Evolutionary conservation across 177 flowering plant genomes (phyloP), one percentile per base, ranked within the genome.

Genomic region (Tripterygium wilfordii): DNA sequence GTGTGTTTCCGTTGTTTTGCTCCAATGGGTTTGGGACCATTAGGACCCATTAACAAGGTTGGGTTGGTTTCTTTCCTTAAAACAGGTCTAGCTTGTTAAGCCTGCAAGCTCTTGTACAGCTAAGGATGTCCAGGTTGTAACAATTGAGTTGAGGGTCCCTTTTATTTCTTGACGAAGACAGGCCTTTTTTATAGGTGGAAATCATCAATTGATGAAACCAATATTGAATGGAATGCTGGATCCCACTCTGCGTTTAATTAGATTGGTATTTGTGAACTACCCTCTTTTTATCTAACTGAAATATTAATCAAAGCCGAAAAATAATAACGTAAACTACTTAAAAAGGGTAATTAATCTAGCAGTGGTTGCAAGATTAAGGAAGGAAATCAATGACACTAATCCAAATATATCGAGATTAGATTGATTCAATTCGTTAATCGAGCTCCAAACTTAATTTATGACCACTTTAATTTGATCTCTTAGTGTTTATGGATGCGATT

Each of bases 1-100:
- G n/a, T n/a, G n/a, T 42, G 10, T n/a, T 42, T 25, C 17, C 17
- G 45, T 23, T 42, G 45, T 16, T 47, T 16, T 14, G 58, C 33
- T 61, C 54, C 60, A 30, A 18, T 21, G 17, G 26, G 46, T 13
- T 28, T n/a, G 60, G 65, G 60, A 61, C 65, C 60, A 61, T 54
- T 44, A 25, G 27, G 16, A 15, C 45, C 46, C 18, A 23, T 26
- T 1, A 30, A 32, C 29, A 39, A 17, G 24, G 10, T 7, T 19
- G 17, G 40, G 2, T 42, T 28, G 54, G 60, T 37, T 61, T 42
- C 58, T 26, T 47, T 38, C 54, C 25, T n/a, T 35, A 8, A 36
- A 7, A 23, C 23, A 20, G 36, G 38, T 18, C 26, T 48, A 54
- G 32, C 54, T 28, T 49, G 33, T n/a, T n/a, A n/a, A n/a, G n/a